These are phyloP conservation scores for Penicillium argentinense DNA, from an alignment of 495 filamentous ascomycete species.

Conservation along the genomic window DNA sequence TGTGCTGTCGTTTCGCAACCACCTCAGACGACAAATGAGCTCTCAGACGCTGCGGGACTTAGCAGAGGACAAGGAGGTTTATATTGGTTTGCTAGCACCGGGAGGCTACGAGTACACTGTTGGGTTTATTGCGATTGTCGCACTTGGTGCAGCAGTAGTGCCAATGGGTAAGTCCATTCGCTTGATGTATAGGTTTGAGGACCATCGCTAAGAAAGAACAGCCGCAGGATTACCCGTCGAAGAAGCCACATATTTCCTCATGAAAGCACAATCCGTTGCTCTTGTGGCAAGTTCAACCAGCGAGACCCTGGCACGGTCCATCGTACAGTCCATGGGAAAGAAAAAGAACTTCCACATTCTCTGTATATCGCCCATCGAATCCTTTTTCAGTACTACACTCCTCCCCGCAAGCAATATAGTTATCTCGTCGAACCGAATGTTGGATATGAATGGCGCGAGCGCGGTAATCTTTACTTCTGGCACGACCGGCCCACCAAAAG, in stretches of 20 bases:
- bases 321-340: conserved; percentile 13
- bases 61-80: conserved; percentile 38
- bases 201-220: background rate
- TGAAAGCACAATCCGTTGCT: conserved; percentile 29
- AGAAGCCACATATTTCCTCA: conserved; percentile 46
- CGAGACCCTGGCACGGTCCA: conserved; percentile 15
- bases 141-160: conserved; percentile 42
- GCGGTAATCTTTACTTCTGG: conserved; percentile 46
- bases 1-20: conserved; percentile 18
- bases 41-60: conserved; percentile 20
- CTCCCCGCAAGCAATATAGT: conserved; percentile 10
- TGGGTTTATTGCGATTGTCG: conserved; percentile 43
- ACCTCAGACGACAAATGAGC: conserved; percentile 12
- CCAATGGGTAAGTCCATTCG: conserved; percentile 26
- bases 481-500: conserved; percentile 47
- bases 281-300: conserved; percentile 19
- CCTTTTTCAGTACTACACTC: conserved; percentile 13
- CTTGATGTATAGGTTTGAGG: background rate
- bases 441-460: conserved; percentile 26
- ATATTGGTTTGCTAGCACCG: conserved; percentile 44
- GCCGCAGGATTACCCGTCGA: conserved; percentile 31
- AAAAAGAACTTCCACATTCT: conserved; percentile 17
- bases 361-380: conserved; percentile 21
- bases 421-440: conserved; percentile 26
- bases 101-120: conserved; percentile 52